Evolutionary conservation across 2,329 filamentous ascomycete species (phyloP), one percentile per base, ranked within the genome.

Genomic region (Didymella sp.): DNA sequence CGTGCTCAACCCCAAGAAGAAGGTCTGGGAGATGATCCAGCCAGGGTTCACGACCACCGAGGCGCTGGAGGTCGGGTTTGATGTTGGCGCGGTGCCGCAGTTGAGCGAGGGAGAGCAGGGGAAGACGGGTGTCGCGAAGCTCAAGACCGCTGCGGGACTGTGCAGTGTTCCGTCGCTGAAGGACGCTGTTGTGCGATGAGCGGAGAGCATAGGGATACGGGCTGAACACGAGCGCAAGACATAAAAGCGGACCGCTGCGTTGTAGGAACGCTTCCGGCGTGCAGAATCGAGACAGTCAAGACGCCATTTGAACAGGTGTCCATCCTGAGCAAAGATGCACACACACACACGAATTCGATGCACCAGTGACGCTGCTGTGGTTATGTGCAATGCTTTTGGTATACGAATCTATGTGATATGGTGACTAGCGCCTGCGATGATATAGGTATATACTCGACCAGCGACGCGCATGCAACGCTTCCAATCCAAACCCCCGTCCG

Each of bases 1-100:
- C 61, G 87, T 94, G 48, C 84, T 99, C 56, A 99, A 98, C 84
- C 95, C 95, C 56, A 99, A 99, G 89, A 99, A 98, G 88, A 98
- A 98, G 88, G 82, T 98, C 60, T 98, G 94, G 93, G 95, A 99
- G 84, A 91, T 85, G 9, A 91, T 96, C 79, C 94, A 98, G 83
- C 92, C 93, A 1, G 95, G 94, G 0, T 98, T 98, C 80, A 96
- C 91, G 27, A 99, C 94, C 7, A 96, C 89, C 1, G 89, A 89
- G 7, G 79, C 77, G 43, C 82, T 94, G 48, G 90, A 93, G 78
- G 94, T 96, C 31, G 92, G 85, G 0, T 99, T 98, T 74, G 90
- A 98, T 71, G 90, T 90, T 3, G 84, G 79, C 41, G 87, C 82
- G 42, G 91, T 96, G 31, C 89, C 91, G 78, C 87, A 89, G 77